phyloP scores from a whole-genome alignment of 2,329 filamentous ascomycete genomes.

The Colletotrichum sp. region DNA sequence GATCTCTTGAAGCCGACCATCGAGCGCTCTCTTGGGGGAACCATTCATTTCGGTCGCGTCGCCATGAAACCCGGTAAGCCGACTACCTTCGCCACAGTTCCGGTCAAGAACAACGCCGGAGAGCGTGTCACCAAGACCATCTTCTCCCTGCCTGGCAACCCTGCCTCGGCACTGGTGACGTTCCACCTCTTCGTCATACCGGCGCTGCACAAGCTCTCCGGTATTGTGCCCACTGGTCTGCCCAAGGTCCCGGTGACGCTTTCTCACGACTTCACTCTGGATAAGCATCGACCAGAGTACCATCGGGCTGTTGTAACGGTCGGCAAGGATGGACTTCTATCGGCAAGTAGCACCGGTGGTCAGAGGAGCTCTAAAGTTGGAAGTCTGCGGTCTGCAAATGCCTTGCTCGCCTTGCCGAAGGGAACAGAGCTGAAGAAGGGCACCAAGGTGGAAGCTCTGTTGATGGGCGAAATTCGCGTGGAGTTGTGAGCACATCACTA shows the following conservation, averaged over 20 bases:
- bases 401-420: conserved; percentile 76
- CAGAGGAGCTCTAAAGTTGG: conserved; percentile 91
- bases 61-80: conserved; percentile 99
- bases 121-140: conserved; percentile 71
- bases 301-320: conserved; percentile 81
- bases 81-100: conserved; percentile 92
- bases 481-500: not conserved
- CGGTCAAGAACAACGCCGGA: conserved; percentile 64
- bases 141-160: conserved; percentile 93
- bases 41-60: conserved; percentile 95
- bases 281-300: conserved; percentile 83
- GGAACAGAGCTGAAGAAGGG: conserved; percentile 73
- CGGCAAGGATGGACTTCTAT: conserved; percentile 69
- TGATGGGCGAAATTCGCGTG: conserved; percentile 67
- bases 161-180: conserved; percentile 89
- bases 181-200: conserved; percentile 95
- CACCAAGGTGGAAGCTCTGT: conserved; percentile 73
- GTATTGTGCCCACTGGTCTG: conserved; percentile 71
- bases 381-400: conserved; percentile 89
- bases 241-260: conserved; percentile 75
- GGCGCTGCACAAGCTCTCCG: conserved; percentile 78
- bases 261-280: conserved; percentile 75
- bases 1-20: conserved; percentile 97
- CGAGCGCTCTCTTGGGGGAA: conserved; percentile 86
- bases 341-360: conserved; percentile 83